Conservation (phyloP, 2,329 filamentous ascomycete species). For the Whalleya microplaca region DNA sequence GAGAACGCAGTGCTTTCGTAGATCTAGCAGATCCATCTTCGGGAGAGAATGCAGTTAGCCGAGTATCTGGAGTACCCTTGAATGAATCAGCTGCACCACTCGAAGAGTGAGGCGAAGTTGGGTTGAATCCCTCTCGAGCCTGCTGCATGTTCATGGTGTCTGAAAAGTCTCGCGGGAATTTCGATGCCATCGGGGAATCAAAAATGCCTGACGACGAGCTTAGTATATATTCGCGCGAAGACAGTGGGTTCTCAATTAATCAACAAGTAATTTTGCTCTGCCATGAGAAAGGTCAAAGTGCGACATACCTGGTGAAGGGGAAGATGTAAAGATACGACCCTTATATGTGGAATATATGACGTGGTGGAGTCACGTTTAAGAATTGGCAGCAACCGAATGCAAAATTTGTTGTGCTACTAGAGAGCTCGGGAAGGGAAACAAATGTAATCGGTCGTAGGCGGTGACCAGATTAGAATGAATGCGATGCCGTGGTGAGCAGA, state of each 20-base stretch:
- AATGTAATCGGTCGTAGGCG: background rate
- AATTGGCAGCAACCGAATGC: background rate
- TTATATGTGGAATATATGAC: background rate
- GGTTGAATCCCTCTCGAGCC: conserved; percentile 47
- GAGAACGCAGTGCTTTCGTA: conserved; percentile 40
- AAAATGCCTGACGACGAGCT: background rate
- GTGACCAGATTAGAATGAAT: background rate
- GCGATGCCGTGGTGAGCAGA: background rate
- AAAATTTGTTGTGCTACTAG: background rate
- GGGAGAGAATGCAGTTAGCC: conserved; percentile 66
- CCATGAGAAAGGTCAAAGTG: too few species aligned
- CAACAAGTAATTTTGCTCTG: too few species aligned
- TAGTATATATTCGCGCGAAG: background rate
- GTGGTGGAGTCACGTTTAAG: background rate
- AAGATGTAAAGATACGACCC: background rate
- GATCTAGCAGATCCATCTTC: conserved; percentile 55
- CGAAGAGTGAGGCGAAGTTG: conserved; percentile 56
- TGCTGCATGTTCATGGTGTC: conserved; percentile 44
- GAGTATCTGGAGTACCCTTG: conserved; percentile 67
- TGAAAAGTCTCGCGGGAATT: conserved; percentile 16
- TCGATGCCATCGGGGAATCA: background rate
- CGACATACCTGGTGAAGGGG: background rate
- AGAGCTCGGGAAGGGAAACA: background rate
- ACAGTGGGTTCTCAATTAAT: too few species aligned
- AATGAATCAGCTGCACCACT: conserved; percentile 58